phyloP scores from a whole-genome alignment of 2,329 filamentous ascomycete genomes.

The Phaeosphaeriaceae sp. region DNA sequence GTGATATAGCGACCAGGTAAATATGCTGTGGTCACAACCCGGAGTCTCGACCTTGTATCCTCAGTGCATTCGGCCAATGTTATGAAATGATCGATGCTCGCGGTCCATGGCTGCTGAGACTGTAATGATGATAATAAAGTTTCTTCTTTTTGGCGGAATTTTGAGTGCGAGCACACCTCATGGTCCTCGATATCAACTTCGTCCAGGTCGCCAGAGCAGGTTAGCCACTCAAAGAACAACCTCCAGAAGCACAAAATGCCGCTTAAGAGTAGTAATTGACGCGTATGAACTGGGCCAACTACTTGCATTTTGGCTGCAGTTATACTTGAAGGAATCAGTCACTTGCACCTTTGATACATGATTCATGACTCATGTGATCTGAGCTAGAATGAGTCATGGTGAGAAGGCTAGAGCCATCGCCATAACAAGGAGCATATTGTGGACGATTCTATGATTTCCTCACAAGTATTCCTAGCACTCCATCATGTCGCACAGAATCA shows the following conservation, averaged over 20 bases:
- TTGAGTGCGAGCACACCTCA: neutral
- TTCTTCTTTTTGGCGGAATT: neutral
- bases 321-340: too few relatives aligned
- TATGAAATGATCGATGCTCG: neutral
- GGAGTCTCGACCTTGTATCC: conserved; percentile 1
- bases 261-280: too few relatives aligned
- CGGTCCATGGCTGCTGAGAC: neutral
- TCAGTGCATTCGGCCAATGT: neutral
- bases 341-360: neutral
- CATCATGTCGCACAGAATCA: conserved; percentile 17
- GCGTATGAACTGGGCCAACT: too few relatives aligned
- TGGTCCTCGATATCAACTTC: neutral
- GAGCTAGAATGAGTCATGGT: neutral
- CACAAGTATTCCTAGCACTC: neutral
- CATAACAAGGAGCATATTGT: neutral
- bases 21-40: too few relatives aligned
- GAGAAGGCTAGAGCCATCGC: neutral
- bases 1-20: too few relatives aligned
- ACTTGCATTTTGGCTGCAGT: too few relatives aligned
- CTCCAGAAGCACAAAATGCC: too few relatives aligned
- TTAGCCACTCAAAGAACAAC: too few relatives aligned
- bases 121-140: neutral
- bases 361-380: neutral
- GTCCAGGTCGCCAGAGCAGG: too few relatives aligned
- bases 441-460: neutral